Evolutionary conservation across 2,329 filamentous ascomycete genomes (phyloP).

Genomic region (Aspergillus sp.): DNA sequence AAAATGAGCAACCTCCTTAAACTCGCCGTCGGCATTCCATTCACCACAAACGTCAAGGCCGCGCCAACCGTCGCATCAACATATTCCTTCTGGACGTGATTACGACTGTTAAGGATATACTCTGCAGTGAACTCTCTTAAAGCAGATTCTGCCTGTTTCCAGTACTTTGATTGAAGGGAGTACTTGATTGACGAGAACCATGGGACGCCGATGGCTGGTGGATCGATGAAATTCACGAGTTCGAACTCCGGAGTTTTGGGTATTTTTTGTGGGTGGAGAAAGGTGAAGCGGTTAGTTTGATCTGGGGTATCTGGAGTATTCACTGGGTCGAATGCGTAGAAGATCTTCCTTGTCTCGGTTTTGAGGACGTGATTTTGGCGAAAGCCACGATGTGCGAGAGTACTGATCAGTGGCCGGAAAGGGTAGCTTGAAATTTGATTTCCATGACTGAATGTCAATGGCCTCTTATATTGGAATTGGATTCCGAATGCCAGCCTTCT

Average conservation of each 20-base stretch:
- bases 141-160: slow-evolving; percentile 5
- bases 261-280: not conserved
- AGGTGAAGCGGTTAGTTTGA: not conserved
- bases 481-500: no score
- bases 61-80: slow-evolving; percentile 4
- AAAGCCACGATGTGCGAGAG: no score
- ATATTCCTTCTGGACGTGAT: not conserved
- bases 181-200: slow-evolving; percentile 8
- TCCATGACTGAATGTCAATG: no score
- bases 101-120: not conserved
- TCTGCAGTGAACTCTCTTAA: slow-evolving; percentile 1
- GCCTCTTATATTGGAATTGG: no score
- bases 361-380: no score
- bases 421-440: no score
- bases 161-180: slow-evolving; percentile 10
- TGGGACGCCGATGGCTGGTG: slow-evolving; percentile 3
- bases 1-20: slow-evolving; percentile 2
- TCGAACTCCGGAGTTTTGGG: not conserved
- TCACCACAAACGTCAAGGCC: slow-evolving; percentile 5
- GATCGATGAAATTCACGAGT: slow-evolving; percentile 4
- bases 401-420: no score
- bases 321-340: slow-evolving; percentile 9
- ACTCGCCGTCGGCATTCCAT: slow-evolving; percentile 3
- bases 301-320: not conserved
- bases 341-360: no score